phyloP scores from a whole-genome alignment of 768 basidiomycete species.

The Mrakia frigida region DNA sequence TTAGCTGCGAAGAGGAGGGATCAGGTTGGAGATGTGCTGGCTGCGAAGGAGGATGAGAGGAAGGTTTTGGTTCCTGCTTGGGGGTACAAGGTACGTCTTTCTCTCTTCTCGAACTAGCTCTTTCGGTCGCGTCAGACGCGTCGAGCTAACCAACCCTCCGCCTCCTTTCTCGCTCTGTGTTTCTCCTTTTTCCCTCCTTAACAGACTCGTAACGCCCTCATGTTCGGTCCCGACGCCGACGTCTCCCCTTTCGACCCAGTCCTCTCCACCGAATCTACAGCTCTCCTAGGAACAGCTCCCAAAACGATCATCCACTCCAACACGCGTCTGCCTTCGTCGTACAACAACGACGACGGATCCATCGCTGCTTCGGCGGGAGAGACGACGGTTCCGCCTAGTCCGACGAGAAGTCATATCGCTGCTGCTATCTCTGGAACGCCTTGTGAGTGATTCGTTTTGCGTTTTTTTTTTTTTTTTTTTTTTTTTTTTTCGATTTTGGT shows the following conservation, averaged over 20 bases:
- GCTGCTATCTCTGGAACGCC: slow-evolving; percentile 91
- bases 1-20: neutral
- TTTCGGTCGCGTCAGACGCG: slow-evolving; percentile 6
- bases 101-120: slow-evolving; percentile 47
- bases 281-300: slow-evolving; percentile 33
- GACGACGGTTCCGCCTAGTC: slow-evolving; percentile 64
- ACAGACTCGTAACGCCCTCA: slow-evolving; percentile 86
- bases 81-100: slow-evolving; percentile 36
- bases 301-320: slow-evolving; percentile 70
- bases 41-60: slow-evolving; percentile 38
- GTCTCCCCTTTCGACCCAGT: slow-evolving; percentile 62
- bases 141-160: slow-evolving; percentile 14
- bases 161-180: neutral
- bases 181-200: neutral
- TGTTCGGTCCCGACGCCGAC: slow-evolving; percentile 93
- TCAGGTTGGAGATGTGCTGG: slow-evolving; percentile 4
- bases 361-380: slow-evolving; percentile 49
- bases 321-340: slow-evolving; percentile 58
- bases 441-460: slow-evolving; percentile 60
- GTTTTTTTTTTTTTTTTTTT: too few species aligned
- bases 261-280: slow-evolving; percentile 9
- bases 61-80: slow-evolving; percentile 32
- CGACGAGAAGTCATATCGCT: slow-evolving; percentile 79
- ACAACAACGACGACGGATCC: slow-evolving; percentile 53
- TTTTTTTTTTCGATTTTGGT: neutral